Evolutionary conservation across 495 filamentous ascomycete genomes (phyloP), one percentile per base, ranked within the genome.

Genomic region (Trichocladium antarcticum): DNA sequence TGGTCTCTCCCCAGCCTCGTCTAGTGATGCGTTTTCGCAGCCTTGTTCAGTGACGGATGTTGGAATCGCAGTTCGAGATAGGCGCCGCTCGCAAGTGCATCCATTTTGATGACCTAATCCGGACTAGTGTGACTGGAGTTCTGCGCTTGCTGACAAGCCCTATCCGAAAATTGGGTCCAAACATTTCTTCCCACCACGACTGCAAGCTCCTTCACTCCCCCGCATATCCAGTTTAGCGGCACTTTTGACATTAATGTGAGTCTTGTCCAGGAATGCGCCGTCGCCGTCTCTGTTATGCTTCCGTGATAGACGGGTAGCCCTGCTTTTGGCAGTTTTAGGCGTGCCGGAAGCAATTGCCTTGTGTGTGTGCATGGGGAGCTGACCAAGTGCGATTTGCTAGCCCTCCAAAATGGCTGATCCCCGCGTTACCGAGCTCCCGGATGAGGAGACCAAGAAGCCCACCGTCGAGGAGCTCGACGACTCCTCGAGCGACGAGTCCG

Each of bases 341-440:
- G 37, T 45, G 51, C 28, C 37, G 17, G 19, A 55, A 46, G 41
- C 9, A 46, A 20, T 41, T 40, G 29, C 34, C n/a, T 21, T 22
- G 45, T 56, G 54, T 62, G 56, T 60, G 59, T 38, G 24, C 28
- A 49, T 43, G 29, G 44, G 50, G 41, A 49, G 58, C 65, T 68
- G 50, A 66, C 58, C 41, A 34, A 36, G 20, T 17, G 3, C 17
- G 24, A 19, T 17, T 42, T 48, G 12, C 42, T 53, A 58, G 57
- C 60, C 53, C 38, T 50, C 21, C 53, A 66, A 60, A 39, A 99
- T 99, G 92, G 85, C 93, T 60, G 92, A 95, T 73, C 85, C 93
- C 67, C 87, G 92, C 66, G 82, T 99, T 67, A 90, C 97, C 76
- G 92, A 99, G 74, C 79, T 97, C 54, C 85, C 85, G 56, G 89